These are phyloP conservation scores for Nasturtium officinale DNA, from an alignment of 345 rosid genomes.

Conservation along the genomic window DNA sequence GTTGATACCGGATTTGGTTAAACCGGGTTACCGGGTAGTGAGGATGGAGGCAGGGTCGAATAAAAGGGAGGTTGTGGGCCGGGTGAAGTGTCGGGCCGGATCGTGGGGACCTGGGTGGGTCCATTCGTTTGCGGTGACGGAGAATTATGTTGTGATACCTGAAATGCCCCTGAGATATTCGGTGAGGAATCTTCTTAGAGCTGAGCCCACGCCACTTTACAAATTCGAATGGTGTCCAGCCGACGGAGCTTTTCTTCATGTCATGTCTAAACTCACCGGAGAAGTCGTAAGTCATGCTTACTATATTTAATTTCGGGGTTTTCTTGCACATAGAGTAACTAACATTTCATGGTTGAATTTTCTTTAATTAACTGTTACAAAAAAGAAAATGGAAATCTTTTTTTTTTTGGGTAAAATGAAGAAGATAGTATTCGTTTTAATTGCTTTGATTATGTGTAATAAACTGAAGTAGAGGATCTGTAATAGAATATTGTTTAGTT, in stretches of 20 bases:
- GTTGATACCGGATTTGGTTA: conserved; percentile 73
- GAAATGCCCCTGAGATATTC: conserved; percentile 94
- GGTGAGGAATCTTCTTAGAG: conserved; percentile 69
- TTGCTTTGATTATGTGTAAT: neutral
- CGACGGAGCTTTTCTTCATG: conserved; percentile 71
- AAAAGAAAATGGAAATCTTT: too few species aligned
- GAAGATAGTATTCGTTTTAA: neutral
- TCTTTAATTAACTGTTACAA: neutral
- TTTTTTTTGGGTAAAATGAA: too few species aligned
- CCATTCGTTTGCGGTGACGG: conserved; percentile 92
- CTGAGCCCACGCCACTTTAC: conserved; percentile 91
- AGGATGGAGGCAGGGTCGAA: conserved; percentile 77
- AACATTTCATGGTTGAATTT: neutral
- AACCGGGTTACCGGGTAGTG: conserved; percentile 78
- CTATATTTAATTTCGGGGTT: neutral
- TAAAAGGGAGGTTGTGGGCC: conserved; percentile 81
- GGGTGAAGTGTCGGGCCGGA: conserved; percentile 77
- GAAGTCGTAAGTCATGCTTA: conserved; percentile 58
- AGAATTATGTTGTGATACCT: conserved; percentile 76
- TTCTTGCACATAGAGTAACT: too few species aligned
- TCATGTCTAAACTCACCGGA: conserved; percentile 89
- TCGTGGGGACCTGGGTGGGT: conserved; percentile 94
- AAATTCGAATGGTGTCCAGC: conserved; percentile 93
- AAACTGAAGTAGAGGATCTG: too few species aligned
- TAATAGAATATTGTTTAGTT: neutral